Conservation (phyloP, 2,329 filamentous ascomycete species). For the Setomelanomma holmii region DNA sequence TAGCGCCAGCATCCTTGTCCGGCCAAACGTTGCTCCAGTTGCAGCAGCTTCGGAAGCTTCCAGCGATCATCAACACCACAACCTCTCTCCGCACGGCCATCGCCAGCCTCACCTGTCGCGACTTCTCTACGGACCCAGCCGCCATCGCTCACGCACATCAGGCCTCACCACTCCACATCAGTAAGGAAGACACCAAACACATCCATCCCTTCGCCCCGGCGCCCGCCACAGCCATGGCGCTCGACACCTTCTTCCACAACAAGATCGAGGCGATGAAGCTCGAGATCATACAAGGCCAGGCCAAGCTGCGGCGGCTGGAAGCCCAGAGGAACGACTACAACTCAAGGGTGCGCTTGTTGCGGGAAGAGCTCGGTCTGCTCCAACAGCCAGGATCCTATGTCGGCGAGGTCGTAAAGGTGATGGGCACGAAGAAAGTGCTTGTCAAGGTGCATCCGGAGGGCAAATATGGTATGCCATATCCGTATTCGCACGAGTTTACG, state of each 20-base stretch:
- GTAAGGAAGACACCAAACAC: not conserved
- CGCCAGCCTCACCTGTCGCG: not conserved
- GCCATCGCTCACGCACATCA: not conserved
- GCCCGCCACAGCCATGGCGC: conserved; percentile 77
- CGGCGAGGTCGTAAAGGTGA: conserved; percentile 99
- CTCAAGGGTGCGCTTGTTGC: conserved; percentile 89
- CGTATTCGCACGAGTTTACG: not conserved
- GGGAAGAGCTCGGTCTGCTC: conserved; percentile 92
- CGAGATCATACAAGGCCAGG: conserved; percentile 98
- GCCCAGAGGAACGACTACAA: conserved; percentile 99
- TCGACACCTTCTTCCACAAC: conserved; percentile 99
- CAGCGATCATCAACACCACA: conserved; percentile 9
- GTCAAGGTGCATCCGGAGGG: conserved; percentile 99
- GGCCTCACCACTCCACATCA: no score
- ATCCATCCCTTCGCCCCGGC: conserved; percentile 17
- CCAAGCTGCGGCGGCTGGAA: conserved; percentile 90
- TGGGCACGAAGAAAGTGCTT: conserved; percentile 98
- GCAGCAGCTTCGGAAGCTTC: conserved; percentile 23
- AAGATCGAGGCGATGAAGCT: conserved; percentile 99
- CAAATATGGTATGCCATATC: conserved; percentile 83
- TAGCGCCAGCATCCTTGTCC: conserved; percentile 4
- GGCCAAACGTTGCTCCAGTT: conserved; percentile 19
- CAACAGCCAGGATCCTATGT: conserved; percentile 99
- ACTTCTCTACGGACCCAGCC: not conserved
- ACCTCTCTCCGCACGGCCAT: not conserved